Evolutionary conservation across 2,329 filamentous ascomycete species (phyloP).

Genomic region (Aspergillus uvarum): DNA sequence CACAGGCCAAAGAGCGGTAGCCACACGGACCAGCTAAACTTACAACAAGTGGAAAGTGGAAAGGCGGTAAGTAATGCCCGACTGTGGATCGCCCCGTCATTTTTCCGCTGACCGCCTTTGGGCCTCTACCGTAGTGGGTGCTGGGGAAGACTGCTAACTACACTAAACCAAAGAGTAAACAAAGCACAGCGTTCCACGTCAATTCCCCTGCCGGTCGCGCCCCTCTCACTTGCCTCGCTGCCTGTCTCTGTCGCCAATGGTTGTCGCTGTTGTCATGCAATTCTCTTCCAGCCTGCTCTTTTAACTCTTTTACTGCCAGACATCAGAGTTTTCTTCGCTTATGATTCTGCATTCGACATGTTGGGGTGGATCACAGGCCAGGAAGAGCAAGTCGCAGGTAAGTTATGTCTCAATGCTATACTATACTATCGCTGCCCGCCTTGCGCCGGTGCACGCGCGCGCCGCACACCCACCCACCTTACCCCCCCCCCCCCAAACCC

Average conservation of each 20-base stretch:
- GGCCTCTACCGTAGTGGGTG: neutral
- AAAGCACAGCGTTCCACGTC: constrained; percentile 34
- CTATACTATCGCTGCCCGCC: constrained; percentile 13
- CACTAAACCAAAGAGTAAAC: constrained; percentile 27
- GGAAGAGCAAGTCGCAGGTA: constrained; percentile 29
- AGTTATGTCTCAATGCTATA: constrained; percentile 15
- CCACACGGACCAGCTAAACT: too few relatives aligned
- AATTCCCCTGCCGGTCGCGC: constrained; percentile 11
- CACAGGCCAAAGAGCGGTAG: constrained; percentile 23
- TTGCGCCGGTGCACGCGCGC: constrained; percentile 4
- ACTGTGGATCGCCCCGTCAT: constrained; percentile 15
- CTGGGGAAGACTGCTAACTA: neutral
- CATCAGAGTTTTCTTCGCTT: constrained; percentile 7
- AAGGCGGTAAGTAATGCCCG: constrained; percentile 1
- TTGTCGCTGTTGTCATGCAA: constrained; percentile 18
- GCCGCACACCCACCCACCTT: neutral
- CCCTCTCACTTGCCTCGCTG: constrained; percentile 8
- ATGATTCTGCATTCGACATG: constrained; percentile 26
- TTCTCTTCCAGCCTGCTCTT: constrained; percentile 13
- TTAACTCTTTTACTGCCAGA: neutral
- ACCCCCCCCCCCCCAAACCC: neutral
- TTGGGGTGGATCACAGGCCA: constrained; percentile 37
- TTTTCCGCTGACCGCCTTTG: constrained; percentile 26
- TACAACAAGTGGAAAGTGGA: too few relatives aligned
- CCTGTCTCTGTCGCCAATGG: constrained; percentile 18